Evolutionary conservation across 768 basidiomycete genomes (phyloP).

Genomic region (Tulasnella sp.): DNA sequence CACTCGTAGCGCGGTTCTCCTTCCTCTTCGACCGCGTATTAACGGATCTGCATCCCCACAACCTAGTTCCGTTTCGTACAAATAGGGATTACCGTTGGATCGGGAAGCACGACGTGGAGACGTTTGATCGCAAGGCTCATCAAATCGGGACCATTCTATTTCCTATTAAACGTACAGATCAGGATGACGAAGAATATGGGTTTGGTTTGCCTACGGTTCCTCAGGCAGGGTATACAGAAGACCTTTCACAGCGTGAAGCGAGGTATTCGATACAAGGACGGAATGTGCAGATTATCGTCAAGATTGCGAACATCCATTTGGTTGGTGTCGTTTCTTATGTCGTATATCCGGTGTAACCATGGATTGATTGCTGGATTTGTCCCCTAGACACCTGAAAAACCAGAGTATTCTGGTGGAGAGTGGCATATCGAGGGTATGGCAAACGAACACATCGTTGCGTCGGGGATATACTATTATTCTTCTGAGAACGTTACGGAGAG

Average conservation of each 20-base stretch:
- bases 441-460: conserved; percentile 26
- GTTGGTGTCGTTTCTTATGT: not conserved
- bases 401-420: conserved; percentile 37
- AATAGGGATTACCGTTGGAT: not conserved
- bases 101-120: not conserved
- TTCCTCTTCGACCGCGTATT: conserved; percentile 2
- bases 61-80: not conserved
- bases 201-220: too few relatives aligned
- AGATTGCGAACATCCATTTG: conserved; percentile 27
- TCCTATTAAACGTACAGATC: too few relatives aligned
- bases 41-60: conserved; percentile 2
- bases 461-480: conserved; percentile 20
- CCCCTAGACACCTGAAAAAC: conserved; percentile 27
- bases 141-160: too few relatives aligned
- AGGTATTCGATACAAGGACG: conserved; percentile 9
- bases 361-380: not conserved
- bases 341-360: not conserved
- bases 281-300: conserved; percentile 26
- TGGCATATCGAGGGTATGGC: conserved; percentile 33
- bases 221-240: too few relatives aligned
- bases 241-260: too few relatives aligned
- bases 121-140: too few relatives aligned
- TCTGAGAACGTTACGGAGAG: conserved; percentile 13
- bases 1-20: not conserved
- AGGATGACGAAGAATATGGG: too few relatives aligned